Conservation (phyloP, 495 filamentous ascomycete species). For the Choiromyces venosus region DNA sequence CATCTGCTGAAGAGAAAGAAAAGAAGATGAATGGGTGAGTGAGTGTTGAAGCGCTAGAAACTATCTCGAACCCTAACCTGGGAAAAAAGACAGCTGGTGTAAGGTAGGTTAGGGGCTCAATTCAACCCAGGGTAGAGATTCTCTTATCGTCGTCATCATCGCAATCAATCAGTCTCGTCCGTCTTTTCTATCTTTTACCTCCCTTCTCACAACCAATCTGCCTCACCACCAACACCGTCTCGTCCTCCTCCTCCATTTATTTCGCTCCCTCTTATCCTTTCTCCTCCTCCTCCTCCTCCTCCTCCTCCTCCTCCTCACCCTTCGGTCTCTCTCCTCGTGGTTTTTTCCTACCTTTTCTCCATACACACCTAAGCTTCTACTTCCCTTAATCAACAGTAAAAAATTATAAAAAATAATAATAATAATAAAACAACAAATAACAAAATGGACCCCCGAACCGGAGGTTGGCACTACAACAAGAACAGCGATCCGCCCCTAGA, state of each 20-base stretch:
- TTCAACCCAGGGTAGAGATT: neutral
- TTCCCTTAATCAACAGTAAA: neutral
- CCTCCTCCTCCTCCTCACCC: neutral
- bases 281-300: neutral
- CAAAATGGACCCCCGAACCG: conserved; percentile 23
- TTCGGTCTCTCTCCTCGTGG: neutral
- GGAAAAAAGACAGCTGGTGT: neutral
- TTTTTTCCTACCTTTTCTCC: neutral
- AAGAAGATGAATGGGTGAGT: neutral
- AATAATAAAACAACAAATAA: neutral
- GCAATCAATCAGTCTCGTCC: neutral
- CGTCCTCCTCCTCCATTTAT: neutral
- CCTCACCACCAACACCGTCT: neutral
- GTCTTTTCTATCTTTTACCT: neutral
- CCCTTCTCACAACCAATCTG: neutral
- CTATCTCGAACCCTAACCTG: neutral
- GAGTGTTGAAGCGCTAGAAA: neutral
- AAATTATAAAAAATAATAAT: no score
- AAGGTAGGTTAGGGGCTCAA: neutral
- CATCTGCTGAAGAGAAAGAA: neutral
- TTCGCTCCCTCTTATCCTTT: no score
- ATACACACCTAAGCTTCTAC: neutral
- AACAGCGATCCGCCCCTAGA: conserved; percentile 25
- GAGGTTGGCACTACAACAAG: conserved; percentile 31
- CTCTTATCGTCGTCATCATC: neutral